Evolutionary conservation across 2,329 filamentous ascomycete species (phyloP).

Genomic region (Capronia americana): DNA sequence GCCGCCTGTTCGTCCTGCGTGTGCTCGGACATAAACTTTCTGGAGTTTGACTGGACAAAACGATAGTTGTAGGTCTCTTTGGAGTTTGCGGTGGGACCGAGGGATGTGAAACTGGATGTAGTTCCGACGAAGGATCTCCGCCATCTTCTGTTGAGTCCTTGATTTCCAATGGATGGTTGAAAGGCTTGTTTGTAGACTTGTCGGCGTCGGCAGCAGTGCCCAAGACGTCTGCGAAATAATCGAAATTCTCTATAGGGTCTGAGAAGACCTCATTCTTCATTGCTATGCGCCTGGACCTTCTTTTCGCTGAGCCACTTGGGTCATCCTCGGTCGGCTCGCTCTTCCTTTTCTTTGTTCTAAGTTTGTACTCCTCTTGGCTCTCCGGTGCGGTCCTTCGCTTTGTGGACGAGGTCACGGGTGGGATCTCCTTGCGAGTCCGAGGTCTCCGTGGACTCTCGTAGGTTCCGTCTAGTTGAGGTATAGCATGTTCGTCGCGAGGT

Average conservation of each 20-base stretch:
- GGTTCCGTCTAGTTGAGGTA: conserved; percentile 30
- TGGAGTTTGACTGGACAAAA: conserved; percentile 38
- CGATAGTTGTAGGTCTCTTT: conserved; percentile 19
- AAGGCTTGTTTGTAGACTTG: not conserved
- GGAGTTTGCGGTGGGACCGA: conserved; percentile 25
- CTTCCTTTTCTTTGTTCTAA: conserved; percentile 22
- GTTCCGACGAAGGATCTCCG: not conserved
- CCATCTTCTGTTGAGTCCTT: conserved; percentile 33
- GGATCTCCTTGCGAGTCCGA: conserved; percentile 23
- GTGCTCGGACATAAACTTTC: conserved; percentile 35
- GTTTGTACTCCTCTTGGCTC: conserved; percentile 31
- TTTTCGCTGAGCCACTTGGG: conserved; percentile 12
- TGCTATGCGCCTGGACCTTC: conserved; percentile 31
- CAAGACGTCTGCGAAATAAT: conserved; percentile 31
- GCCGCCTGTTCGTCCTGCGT: conserved; percentile 11
- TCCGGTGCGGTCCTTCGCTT: conserved; percentile 23
- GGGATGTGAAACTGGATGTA: not conserved
- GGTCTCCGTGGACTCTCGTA: conserved; percentile 32
- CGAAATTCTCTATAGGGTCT: conserved; percentile 30
- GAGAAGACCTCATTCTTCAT: conserved; percentile 28
- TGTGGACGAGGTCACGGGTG: not conserved
- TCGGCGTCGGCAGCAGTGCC: not conserved
- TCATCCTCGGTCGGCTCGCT: conserved; percentile 9
- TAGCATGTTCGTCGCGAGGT: not conserved
- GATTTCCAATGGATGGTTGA: conserved; percentile 26